Evolutionary conservation across 1,284 basidiomycete genomes (phyloP).

Genomic region (Cutaneotrichosporon sp.): DNA sequence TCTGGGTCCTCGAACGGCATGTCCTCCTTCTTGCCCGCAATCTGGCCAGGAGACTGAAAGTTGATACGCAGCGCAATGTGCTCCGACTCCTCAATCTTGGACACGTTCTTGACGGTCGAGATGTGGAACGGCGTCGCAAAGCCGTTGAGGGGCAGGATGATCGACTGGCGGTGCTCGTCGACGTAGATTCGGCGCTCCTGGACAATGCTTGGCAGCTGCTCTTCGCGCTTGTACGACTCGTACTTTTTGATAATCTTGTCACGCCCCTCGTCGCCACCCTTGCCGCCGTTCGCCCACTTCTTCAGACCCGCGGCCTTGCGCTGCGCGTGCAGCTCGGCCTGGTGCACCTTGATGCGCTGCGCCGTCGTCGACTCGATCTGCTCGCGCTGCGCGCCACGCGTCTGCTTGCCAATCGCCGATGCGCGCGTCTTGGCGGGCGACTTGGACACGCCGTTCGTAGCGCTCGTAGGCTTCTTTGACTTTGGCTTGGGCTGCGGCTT

Average conservation of each 20-base stretch:
- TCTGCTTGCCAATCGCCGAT: conserved; percentile 69
- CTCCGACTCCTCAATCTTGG: conserved; percentile 95
- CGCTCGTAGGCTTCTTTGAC: conserved; percentile 58
- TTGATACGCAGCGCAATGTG: conserved; percentile 94
- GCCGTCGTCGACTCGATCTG: conserved; percentile 65
- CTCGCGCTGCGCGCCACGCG: conserved; percentile 66
- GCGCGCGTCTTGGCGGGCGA: conserved; percentile 32
- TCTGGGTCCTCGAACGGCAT: conserved; percentile 98
- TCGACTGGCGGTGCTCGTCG: conserved; percentile 82
- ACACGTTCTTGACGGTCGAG: conserved; percentile 96
- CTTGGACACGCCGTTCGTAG: conserved; percentile 40
- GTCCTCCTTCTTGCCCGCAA: conserved; percentile 98
- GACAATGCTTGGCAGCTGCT: conserved; percentile 72
- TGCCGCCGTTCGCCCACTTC: conserved; percentile 61
- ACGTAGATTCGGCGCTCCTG: conserved; percentile 80
- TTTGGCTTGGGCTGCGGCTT: conserved; percentile 46
- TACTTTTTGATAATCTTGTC: conserved; percentile 87
- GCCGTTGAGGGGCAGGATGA: conserved; percentile 88
- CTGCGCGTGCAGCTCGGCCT: conserved; percentile 72
- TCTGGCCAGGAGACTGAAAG: conserved; percentile 96
- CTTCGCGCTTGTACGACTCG: conserved; percentile 94
- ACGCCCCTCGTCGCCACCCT: conserved; percentile 69
- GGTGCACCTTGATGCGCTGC: conserved; percentile 77
- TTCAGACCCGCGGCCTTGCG: conserved; percentile 78
- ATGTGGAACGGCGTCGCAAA: conserved; percentile 98